Base-by-base conservation (phyloP, 371 early-diverging fungal species). In the Basidiobolus meristosporus region DNA sequence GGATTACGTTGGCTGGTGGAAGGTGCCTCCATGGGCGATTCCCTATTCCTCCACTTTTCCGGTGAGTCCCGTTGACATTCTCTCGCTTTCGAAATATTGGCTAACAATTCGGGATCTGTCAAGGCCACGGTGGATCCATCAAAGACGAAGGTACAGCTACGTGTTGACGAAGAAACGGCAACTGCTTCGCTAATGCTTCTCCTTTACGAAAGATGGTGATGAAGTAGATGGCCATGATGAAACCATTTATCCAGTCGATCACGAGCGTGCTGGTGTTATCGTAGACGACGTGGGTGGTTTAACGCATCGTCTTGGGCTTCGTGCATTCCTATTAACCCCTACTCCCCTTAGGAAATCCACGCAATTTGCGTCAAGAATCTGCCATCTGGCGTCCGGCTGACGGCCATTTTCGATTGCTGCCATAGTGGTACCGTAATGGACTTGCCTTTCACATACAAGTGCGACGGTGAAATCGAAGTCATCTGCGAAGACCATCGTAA, bases 361-460 rank as follows among this genome's bases (percentile, higher is more conserved):
- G 56, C 54, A 12, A 43, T 61, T 5, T 45, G 74, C 33, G 72
- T 75, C 39, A 50, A 53, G 39, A 51, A 56, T 0, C 53, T 77
- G 19, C 74, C 73, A 17, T 52, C 54, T 33, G 74, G 73, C 19
- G 58, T 57, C 7, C 60, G 65, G 11, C 48, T 80, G 38, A 70
- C 70, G 1, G 57, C 58, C 22, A 50, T 75, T n/a, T 69, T 75
- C 33, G 82, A 81, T 52, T 75, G 53, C 0, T 66, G 67, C 40
- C 67, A 66, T 44, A 52, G 53, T 44, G 59, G 59, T 51, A 51
- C 88, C 0, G 82, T 76, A 0, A 57, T 90, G 7, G 91, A 90
- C 52, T 63, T 90, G 19, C 89, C 90, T 4, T 89, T 67, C 53
- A 68, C 72, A 26, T 89, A 90, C 56, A 67, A 70, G 33, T 73